Percentiles rank a stretch among this genome's conserved stretches.
Evolutionary conservation across 78 protist genomes (phyloP).

Genomic region (Planoprotostelium fungivorum): DNA sequence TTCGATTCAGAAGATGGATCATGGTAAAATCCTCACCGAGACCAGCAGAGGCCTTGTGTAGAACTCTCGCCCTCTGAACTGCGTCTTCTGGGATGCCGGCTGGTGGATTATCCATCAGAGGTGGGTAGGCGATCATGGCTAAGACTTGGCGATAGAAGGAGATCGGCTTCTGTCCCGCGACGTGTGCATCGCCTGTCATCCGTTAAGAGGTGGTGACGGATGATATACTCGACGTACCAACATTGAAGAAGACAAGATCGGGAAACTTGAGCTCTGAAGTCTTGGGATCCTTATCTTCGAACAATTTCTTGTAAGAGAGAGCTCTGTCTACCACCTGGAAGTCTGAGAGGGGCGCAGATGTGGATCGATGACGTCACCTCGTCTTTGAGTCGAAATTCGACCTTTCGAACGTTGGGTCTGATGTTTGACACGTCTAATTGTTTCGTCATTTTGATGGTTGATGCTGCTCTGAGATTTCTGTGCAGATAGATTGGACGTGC

Average conservation of each 20-base stretch:
- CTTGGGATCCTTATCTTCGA: neutral
- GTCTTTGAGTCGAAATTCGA: neutral
- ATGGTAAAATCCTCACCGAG: neutral
- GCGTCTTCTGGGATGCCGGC: neutral
- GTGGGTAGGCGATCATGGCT: slow-evolving; percentile 54
- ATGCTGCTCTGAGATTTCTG: no score
- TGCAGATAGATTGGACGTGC: no score
- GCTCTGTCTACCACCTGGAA: neutral
- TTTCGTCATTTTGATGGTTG: neutral
- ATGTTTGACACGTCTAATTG: neutral
- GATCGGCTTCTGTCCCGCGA: slow-evolving; percentile 86
- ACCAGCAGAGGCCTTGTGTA: neutral
- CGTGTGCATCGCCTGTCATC: neutral
- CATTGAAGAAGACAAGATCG: neutral
- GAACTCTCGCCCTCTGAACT: neutral
- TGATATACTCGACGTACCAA: neutral
- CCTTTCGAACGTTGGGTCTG: neutral
- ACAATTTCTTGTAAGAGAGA: neutral
- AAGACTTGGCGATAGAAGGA: slow-evolving; percentile 92
- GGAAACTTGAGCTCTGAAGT: neutral
- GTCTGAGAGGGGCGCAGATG: neutral
- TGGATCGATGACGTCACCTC: neutral
- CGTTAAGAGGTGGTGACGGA: neutral
- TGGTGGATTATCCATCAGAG: slow-evolving; percentile 22
- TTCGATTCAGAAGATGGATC: neutral